phyloP scores from a whole-genome alignment of 1,139 yeast species.

The Pichia sp. region DNA sequence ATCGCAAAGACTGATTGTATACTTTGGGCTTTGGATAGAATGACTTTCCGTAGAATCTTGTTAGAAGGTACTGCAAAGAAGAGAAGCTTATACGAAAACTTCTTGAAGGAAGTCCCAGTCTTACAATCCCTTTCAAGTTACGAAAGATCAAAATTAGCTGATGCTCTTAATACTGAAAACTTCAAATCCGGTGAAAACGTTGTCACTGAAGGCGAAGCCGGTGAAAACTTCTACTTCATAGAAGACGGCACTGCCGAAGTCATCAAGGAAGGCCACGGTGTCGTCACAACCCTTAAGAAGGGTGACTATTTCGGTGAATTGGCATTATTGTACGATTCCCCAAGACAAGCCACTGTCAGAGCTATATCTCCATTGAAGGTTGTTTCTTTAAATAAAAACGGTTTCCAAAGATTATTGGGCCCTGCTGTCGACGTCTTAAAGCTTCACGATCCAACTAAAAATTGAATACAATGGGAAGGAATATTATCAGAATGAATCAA shows the following conservation, averaged over 20 bases:
- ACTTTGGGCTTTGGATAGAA: conserved; percentile 92
- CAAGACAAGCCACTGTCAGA: conserved; percentile 91
- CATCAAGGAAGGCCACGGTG: conserved; percentile 55
- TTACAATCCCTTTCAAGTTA: conserved; percentile 69
- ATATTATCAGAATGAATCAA: too few relatives aligned
- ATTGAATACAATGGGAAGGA: too few relatives aligned
- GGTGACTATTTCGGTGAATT: conserved; percentile 98
- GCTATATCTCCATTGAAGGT: conserved; percentile 79
- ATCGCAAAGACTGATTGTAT: conserved; percentile 67
- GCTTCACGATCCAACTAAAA: conserved; percentile 76
- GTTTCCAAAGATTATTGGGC: conserved; percentile 91
- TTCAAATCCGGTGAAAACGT: conserved; percentile 73
- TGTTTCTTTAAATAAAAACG: conserved; percentile 87
- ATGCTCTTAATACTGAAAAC: conserved; percentile 80
- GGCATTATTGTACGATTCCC: conserved; percentile 86
- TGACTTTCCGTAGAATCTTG: conserved; percentile 88
- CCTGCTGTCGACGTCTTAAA: conserved; percentile 83
- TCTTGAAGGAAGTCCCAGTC: conserved; percentile 83
- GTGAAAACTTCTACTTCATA: conserved; percentile 87
- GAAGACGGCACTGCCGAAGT: conserved; percentile 88
- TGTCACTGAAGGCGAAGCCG: conserved; percentile 85
- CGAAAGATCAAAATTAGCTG: conserved; percentile 91
- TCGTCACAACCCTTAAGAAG: conserved; percentile 58
- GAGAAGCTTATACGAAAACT: conserved; percentile 87
- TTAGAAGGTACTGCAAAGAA: conserved; percentile 89